Evolutionary conservation across 176 grass and related monocot species (phyloP).

Genomic region (Paspalum notatum): DNA sequence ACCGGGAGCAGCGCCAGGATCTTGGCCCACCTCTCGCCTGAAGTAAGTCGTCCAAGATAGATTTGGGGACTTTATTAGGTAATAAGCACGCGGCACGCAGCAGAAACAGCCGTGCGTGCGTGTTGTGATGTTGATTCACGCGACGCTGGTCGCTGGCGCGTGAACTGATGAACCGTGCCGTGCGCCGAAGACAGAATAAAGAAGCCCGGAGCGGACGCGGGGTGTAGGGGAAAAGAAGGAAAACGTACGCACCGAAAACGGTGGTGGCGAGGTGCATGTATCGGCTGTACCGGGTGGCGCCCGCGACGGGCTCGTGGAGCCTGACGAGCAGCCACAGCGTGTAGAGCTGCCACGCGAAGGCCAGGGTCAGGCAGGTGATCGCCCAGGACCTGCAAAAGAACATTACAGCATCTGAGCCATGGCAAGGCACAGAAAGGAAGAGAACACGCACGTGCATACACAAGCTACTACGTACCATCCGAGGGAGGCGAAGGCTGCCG

Average conservation of each 20-base stretch:
- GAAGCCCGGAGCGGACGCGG: background rate
- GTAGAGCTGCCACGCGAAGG: constrained; percentile 95
- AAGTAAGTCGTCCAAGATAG: background rate
- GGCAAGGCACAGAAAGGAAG: background rate
- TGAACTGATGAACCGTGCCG: background rate
- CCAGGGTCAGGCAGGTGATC: constrained; percentile 65
- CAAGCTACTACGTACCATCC: constrained; percentile 54
- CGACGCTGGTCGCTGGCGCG: too few species aligned
- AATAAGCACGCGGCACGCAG: too few species aligned
- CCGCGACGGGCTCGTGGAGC: constrained; percentile 85
- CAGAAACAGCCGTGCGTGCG: too few species aligned
- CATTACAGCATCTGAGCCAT: background rate
- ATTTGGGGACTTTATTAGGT: too few species aligned
- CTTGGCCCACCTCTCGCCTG: constrained; percentile 74
- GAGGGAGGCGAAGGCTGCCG: constrained; percentile 73
- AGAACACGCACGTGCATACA: background rate
- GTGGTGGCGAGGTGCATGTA: constrained; percentile 78
- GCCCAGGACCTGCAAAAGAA: constrained; percentile 81
- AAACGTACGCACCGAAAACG: constrained; percentile 57
- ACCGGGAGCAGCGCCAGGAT: constrained; percentile 64
- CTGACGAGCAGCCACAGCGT: constrained; percentile 84
- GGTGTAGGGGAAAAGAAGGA: background rate
- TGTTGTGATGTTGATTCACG: background rate
- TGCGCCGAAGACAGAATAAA: background rate
- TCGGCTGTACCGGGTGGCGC: constrained; percentile 71